Evolutionary conservation across 2,329 filamentous ascomycete genomes (phyloP).

Genomic region (Aspergillus persii): DNA sequence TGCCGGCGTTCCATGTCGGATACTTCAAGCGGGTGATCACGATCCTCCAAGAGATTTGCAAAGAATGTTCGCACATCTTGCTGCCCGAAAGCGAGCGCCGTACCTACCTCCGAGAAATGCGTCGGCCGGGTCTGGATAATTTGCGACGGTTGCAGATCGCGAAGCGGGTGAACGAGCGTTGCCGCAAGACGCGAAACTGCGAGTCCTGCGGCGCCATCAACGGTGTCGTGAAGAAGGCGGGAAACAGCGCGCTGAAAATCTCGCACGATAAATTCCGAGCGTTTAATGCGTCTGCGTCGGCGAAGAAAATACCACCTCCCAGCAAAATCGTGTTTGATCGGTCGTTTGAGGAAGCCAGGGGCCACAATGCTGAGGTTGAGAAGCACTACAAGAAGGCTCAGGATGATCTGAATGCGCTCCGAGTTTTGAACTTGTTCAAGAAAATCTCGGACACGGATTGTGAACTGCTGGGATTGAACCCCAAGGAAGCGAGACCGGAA

Average conservation of each 20-base stretch:
- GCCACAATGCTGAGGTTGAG: conserved; percentile 76
- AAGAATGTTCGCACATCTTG: conserved; percentile 82
- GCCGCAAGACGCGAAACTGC: conserved; percentile 80
- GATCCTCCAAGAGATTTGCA: conserved; percentile 94
- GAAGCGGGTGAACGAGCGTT: conserved; percentile 86
- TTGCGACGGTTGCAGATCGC: conserved; percentile 77
- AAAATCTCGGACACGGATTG: conserved; percentile 81
- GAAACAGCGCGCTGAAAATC: conserved; percentile 79
- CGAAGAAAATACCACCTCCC: conserved; percentile 76
- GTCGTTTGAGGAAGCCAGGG: conserved; percentile 77
- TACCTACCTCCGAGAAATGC: conserved; percentile 73
- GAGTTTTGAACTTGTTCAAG: conserved; percentile 88
- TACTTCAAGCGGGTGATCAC: conserved; percentile 92
- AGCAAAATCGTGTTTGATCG: conserved; percentile 82
- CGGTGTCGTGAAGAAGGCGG: conserved; percentile 86
- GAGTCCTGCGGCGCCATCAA: conserved; percentile 79
- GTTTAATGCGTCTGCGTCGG: conserved; percentile 84
- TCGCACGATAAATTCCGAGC: conserved; percentile 88
- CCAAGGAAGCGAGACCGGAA: conserved; percentile 82
- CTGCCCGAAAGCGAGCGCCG: conserved; percentile 78
- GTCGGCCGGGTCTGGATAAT: conserved; percentile 81
- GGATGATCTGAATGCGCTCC: conserved; percentile 88
- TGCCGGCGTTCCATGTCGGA: conserved; percentile 93
- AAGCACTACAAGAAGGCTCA: conserved; percentile 89
- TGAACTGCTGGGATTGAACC: conserved; percentile 85